These are phyloP conservation scores for Macrophomina phaseolina DNA, from an alignment of 2,329 filamentous ascomycete genomes.

Conservation along the genomic window DNA sequence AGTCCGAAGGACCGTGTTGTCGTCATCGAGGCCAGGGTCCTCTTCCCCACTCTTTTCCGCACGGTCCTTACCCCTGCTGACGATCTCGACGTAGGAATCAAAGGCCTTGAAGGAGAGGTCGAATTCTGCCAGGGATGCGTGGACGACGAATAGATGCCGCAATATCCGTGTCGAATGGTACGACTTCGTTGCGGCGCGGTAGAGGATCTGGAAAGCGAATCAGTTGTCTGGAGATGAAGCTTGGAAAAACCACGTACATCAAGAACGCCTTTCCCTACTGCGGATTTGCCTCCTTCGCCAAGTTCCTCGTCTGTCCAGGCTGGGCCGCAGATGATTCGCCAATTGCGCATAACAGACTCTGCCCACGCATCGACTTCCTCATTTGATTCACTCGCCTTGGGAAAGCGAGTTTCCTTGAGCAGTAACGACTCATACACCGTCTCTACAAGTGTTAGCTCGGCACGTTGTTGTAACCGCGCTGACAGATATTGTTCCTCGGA, in stretches of 20 bases:
- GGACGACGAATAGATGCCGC: constrained; percentile 83
- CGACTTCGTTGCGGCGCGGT: constrained; percentile 87
- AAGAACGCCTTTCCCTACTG: constrained; percentile 75
- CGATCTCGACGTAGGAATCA: constrained; percentile 88
- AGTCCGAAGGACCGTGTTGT: constrained; percentile 77
- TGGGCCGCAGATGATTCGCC: constrained; percentile 79
- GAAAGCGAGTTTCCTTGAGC: constrained; percentile 80
- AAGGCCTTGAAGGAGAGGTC: constrained; percentile 90
- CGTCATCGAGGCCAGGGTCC: constrained; percentile 76
- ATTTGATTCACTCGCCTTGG: constrained; percentile 79
- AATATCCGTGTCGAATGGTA: constrained; percentile 94
- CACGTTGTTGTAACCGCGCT: constrained; percentile 59
- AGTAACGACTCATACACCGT: constrained; percentile 78
- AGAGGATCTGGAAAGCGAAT: constrained; percentile 67
- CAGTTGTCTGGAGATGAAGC: constrained; percentile 3
- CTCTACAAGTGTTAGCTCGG: constrained; percentile 82
- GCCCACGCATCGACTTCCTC: constrained; percentile 83
- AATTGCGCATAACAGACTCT: constrained; percentile 80
- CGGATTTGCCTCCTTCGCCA: constrained; percentile 78
- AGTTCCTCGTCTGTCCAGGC: constrained; percentile 82
- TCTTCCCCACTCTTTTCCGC: constrained; percentile 74
- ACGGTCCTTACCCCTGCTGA: constrained; percentile 82
- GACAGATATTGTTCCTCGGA: constrained; percentile 35
- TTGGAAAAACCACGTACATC: constrained; percentile 56
- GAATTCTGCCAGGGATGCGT: constrained; percentile 87